Evolutionary conservation across 768 basidiomycete species (phyloP).

Genomic region (Leccinum incarnatum): DNA sequence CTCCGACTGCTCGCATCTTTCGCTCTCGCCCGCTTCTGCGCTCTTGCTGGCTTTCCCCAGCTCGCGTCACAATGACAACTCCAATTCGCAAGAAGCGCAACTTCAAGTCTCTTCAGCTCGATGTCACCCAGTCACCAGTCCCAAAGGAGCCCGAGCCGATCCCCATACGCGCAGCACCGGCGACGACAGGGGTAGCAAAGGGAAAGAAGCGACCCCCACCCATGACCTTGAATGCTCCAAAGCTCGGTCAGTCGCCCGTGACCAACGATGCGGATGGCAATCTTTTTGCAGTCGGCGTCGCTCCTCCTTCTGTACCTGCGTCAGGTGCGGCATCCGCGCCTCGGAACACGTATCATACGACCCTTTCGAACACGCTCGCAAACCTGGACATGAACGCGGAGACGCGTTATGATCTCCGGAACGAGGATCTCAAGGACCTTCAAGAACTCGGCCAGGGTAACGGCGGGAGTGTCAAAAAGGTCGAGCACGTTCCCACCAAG

Average conservation of each 20-base stretch:
- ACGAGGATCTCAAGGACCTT: conserved; percentile 89
- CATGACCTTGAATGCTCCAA: conserved; percentile 77
- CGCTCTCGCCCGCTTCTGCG: conserved; percentile 1
- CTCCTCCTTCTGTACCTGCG: conserved; percentile 51
- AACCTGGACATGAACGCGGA: conserved; percentile 84
- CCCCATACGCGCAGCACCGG: conserved; percentile 47
- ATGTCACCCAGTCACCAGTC: conserved; percentile 45
- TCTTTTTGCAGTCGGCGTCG: conserved; percentile 46
- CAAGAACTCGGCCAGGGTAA: conserved; percentile 94
- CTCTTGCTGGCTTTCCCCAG: not conserved
- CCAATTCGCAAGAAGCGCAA: conserved; percentile 89
- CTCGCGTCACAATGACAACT: conserved; percentile 38
- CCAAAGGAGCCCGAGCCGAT: conserved; percentile 42
- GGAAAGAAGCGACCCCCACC: conserved; percentile 77
- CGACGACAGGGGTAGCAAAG: conserved; percentile 35
- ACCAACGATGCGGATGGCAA: conserved; percentile 36
- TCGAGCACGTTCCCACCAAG: conserved; percentile 86
- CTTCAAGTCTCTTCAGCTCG: conserved; percentile 82
- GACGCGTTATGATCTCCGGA: conserved; percentile 78
- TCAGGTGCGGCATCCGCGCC: conserved; percentile 50
- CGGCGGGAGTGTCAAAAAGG: conserved; percentile 96
- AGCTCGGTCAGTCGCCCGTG: conserved; percentile 43
- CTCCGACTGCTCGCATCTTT: conserved; percentile 14
- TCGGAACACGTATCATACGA: conserved; percentile 74
- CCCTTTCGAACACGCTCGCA: conserved; percentile 80